phyloP scores from a whole-genome alignment of 2,329 filamentous ascomycete species.

The Leptoxyphium fumago region DNA sequence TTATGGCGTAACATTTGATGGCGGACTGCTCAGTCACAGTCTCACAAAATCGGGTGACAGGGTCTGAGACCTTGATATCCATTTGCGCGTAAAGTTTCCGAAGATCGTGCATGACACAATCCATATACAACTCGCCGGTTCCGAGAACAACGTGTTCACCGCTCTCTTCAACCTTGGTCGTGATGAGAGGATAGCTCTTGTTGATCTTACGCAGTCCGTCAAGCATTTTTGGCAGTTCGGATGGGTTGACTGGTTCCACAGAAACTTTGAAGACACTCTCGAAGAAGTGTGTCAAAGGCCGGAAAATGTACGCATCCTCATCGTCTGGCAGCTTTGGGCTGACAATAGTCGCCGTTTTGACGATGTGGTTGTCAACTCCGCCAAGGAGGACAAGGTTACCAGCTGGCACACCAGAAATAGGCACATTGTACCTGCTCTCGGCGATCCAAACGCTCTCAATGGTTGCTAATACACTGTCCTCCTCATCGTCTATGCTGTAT shows the following conservation, averaged over 20 bases:
- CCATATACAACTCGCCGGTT: conserved; percentile 98
- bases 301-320: conserved; percentile 92
- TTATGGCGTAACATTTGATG: conserved; percentile 94
- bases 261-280: conserved; percentile 97
- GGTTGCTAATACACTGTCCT: conserved; percentile 84
- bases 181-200: conserved; percentile 91
- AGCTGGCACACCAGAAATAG: conserved; percentile 80
- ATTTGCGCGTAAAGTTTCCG: conserved; percentile 92
- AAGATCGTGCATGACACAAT: conserved; percentile 91
- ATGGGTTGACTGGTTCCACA: conserved; percentile 95
- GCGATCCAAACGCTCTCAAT: conserved; percentile 80
- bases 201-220: conserved; percentile 93
- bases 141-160: conserved; percentile 92
- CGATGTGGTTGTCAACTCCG: conserved; percentile 92
- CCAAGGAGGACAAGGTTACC: conserved; percentile 87
- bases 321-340: conserved; percentile 66
- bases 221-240: conserved; percentile 95
- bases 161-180: conserved; percentile 94
- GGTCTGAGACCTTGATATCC: conserved; percentile 98
- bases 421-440: conserved; percentile 84
- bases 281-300: conserved; percentile 82
- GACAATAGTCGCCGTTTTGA: conserved; percentile 89
- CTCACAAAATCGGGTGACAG: conserved; percentile 93
- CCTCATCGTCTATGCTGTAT: conserved; percentile 92
- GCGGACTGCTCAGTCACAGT: conserved; percentile 94